A percentile compares a stretch with the other conserved stretches of the same genome.
Conservation (phyloP, 2,329 filamentous ascomycete species). For the Fusarium stilboides region DNA sequence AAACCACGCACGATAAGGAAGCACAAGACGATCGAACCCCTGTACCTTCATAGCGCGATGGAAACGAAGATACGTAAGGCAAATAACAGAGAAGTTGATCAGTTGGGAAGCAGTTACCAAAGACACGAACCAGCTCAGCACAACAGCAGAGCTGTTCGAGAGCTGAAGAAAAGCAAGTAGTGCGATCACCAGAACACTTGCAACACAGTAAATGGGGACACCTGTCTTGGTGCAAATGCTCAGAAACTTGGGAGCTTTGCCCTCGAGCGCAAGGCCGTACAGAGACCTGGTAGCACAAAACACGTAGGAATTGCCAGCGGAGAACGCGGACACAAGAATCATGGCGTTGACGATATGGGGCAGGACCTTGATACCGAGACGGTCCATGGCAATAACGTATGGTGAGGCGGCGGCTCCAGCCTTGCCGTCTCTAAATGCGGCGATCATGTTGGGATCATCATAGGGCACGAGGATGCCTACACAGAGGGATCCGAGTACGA, state of each 20-base stretch:
- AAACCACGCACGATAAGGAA: conserved; percentile 79
- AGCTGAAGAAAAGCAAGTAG: conserved; percentile 83
- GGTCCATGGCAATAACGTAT: conserved; percentile 78
- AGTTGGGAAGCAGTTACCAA: conserved; percentile 80
- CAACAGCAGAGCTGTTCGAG: conserved; percentile 74
- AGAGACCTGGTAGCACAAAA: conserved; percentile 79
- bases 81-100: conserved; percentile 80
- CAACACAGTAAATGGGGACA: conserved; percentile 82
- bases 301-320: conserved; percentile 75
- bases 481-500: conserved; percentile 80
- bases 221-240: conserved; percentile 73
- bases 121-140: conserved; percentile 81
- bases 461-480: conserved; percentile 81
- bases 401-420: conserved; percentile 79
- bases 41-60: conserved; percentile 78
- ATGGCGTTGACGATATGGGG: conserved; percentile 82
- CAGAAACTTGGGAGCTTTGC: conserved; percentile 74
- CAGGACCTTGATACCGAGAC: conserved; percentile 73
- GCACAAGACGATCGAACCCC: conserved; percentile 74
- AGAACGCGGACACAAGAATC: conserved; percentile 76
- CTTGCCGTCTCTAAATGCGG: conserved; percentile 70
- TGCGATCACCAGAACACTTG: conserved; percentile 75
- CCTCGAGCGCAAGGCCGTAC: conserved; percentile 78
- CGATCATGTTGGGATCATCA: conserved; percentile 73
- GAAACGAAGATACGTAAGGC: conserved; percentile 80